These are phyloP conservation scores for Acmispon strigosus DNA, from an alignment of 306 rosid genomes.

Conservation along the genomic window DNA sequence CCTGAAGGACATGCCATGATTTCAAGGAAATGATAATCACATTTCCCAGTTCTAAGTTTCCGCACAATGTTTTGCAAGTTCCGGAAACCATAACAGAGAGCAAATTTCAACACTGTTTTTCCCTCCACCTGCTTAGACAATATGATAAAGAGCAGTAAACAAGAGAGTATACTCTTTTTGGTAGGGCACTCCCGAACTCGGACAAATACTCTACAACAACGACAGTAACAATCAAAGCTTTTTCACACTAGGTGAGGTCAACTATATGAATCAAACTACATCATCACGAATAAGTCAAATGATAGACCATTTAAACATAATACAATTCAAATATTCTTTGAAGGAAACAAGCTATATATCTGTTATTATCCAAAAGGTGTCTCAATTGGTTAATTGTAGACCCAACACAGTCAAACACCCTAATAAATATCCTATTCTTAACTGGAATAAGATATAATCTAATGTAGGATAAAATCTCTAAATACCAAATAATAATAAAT, in stretches of 20 bases:
- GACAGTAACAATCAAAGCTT: too few relatives aligned
- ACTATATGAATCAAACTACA: too few relatives aligned
- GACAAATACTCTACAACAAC: not conserved
- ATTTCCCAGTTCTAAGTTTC: constrained; percentile 67
- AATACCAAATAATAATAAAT: not conserved
- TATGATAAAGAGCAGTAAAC: not conserved
- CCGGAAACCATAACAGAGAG: constrained; percentile 89
- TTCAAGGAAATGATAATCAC: constrained; percentile 82
- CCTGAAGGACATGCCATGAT: constrained; percentile 99
- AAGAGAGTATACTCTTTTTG: not conserved
- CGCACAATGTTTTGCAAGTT: constrained; percentile 82
- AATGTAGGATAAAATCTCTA: not conserved
- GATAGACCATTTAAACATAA: too few relatives aligned
- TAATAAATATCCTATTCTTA: not conserved
- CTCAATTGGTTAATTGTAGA: not conserved
- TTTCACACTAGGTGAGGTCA: too few relatives aligned
- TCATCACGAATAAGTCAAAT: too few relatives aligned
- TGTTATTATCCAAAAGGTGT: not conserved
- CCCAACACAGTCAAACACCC: not conserved
- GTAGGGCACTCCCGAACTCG: not conserved
- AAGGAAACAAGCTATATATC: not conserved
- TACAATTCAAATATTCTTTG: not conserved
- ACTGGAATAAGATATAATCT: not conserved
- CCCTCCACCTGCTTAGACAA: constrained; percentile 68
- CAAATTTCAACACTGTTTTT: constrained; percentile 60